phyloP scores from a whole-genome alignment of 495 filamentous ascomycete species.

The Xylaria venustula region DNA sequence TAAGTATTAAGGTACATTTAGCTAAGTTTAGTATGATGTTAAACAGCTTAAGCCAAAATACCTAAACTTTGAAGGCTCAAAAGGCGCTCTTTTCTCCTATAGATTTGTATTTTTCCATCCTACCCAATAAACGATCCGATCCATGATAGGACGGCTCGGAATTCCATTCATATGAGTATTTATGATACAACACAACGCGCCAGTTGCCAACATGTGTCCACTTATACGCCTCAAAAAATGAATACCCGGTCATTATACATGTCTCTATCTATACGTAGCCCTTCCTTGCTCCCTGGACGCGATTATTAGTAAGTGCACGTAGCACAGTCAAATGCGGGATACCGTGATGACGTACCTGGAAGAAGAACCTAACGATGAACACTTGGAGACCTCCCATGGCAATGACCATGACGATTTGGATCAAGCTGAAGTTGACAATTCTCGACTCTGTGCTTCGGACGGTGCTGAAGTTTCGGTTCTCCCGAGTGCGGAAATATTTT shows the following conservation, averaged over 20 bases:
- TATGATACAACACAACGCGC: constrained; percentile 21
- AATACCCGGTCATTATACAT: constrained; percentile 17
- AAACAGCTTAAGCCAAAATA: too few species aligned
- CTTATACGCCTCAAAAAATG: constrained; percentile 26
- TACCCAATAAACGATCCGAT: constrained; percentile 6
- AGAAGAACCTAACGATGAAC: constrained; percentile 97
- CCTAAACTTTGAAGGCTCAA: too few species aligned
- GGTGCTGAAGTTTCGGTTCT: constrained; percentile 98
- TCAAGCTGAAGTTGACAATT: constrained; percentile 96
- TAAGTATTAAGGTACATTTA: too few species aligned
- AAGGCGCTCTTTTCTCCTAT: too few species aligned
- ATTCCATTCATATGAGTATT: constrained; percentile 21
- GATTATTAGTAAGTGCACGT: constrained; percentile 16
- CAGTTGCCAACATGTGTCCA: constrained; percentile 19
- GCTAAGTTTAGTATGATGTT: too few species aligned
- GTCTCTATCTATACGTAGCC: constrained; percentile 52
- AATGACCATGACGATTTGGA: constrained; percentile 89
- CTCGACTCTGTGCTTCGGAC: constrained; percentile 92
- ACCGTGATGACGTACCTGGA: constrained; percentile 62
- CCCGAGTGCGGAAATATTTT: constrained; percentile 98
- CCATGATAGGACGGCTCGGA: neutral
- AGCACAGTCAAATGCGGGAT: neutral
- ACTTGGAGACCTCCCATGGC: constrained; percentile 97
- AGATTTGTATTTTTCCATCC: too few species aligned
- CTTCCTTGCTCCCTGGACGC: constrained; percentile 52